Evolutionary conservation across 1,284 basidiomycete species (phyloP), one percentile per base, ranked within the genome.

Genomic region (Sanghuangporus baumii): DNA sequence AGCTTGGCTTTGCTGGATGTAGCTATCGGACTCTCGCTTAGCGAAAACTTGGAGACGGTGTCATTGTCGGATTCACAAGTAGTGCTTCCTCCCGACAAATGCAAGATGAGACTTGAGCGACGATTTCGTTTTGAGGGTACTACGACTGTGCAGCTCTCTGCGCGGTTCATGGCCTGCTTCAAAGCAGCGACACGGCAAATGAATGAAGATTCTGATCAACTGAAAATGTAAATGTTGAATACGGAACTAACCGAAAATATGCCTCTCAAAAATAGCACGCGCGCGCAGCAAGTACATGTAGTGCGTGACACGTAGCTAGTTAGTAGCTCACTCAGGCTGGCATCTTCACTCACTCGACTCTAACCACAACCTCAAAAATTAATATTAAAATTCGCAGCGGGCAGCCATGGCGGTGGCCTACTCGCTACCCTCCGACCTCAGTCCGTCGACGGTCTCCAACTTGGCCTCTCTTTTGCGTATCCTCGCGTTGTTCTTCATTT

Each of bases 381-480:
- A 23, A 55, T 48, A 61, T 41, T 46, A 34, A 54, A 40, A 38
- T 23, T 26, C 38, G 41, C 46, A 46, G 59, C 55, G 62, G 56
- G 69, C 70, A 71, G 72, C 78, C 80, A 87, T 87, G 86, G 76
- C 83, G 71, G 73, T 77, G 77, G 86, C 85, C 72, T 87, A 87
- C 71, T 79, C 86, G 62, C 78, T 91, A 74, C 87, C 89, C 75
- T 77, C 80, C 63, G 79, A 87, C 69, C 66, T 91, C 62, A 84
- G 90, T n/a, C 82, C 84, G 43, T 76, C 82, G 66, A 88, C 89
- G 41, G 85, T 94, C 68, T 78, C 84, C 64, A 96, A 96, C 70
- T 88, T 91, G 18, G 84, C 88, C 61, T 93, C 91, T 60, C 80
- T 96, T 67, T 78, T 98, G 67, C 87, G 92, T 66, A 93, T 96